A percentile compares a stretch with the other conserved stretches of the same genome.
Evolutionary conservation across 139 green algal species (phyloP).

Genomic region (Coelastrella sp.): DNA sequence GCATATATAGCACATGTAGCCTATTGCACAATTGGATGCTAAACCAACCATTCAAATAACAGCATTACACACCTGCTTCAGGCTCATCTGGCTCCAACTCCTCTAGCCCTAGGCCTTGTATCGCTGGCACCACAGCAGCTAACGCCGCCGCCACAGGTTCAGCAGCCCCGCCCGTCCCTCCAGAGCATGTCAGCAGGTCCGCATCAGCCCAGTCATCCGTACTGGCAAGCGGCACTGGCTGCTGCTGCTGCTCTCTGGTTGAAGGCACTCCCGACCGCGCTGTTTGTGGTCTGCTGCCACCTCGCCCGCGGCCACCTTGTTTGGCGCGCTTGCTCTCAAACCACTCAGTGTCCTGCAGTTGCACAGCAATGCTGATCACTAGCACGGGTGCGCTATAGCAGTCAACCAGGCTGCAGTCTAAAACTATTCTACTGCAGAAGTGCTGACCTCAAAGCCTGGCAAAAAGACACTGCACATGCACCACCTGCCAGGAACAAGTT

Average conservation of each 20-base stretch:
- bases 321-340: slow-evolving; percentile 79
- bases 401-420: too few relatives aligned
- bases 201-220: not conserved
- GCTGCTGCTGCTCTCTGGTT: not conserved
- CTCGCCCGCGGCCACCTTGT: slow-evolving; percentile 38
- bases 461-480: too few relatives aligned
- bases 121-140: slow-evolving; percentile 22
- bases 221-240: not conserved
- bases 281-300: not conserved
- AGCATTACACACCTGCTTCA: slow-evolving; percentile 44
- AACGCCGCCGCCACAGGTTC: not conserved
- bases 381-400: not conserved
- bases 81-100: slow-evolving; percentile 69
- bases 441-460: too few relatives aligned
- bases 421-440: too few relatives aligned
- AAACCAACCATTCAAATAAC: too few relatives aligned
- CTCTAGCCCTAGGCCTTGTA: slow-evolving; percentile 23
- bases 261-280: not conserved
- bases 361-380: not conserved
- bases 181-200: not conserved
- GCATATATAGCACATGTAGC: too few relatives aligned
- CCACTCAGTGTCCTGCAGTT: slow-evolving; percentile 80
- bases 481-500: not conserved
- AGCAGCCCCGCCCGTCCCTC: not conserved
- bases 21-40: too few relatives aligned